Conservation (phyloP, 345 rosid genomes). For the Hirschfeldia incana region DNA sequence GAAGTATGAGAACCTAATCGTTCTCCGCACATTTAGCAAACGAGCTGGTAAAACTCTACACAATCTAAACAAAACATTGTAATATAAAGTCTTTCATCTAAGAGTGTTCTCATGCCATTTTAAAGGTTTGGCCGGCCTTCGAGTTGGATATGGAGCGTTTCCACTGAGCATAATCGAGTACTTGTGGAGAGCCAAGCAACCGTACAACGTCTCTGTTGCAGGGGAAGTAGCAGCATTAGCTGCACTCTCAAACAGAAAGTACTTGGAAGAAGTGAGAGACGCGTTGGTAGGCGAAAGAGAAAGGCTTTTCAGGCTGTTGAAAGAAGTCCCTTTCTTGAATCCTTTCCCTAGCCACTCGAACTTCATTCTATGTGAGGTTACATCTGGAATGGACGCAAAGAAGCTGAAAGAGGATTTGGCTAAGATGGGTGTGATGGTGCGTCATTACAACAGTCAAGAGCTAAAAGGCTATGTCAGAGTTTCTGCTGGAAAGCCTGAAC, state of each 20-base stretch:
- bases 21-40: slow-evolving; percentile 93
- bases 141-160: slow-evolving; percentile 96
- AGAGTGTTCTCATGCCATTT: slow-evolving; percentile 6
- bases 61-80: neutral
- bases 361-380: slow-evolving; percentile 88
- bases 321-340: slow-evolving; percentile 71
- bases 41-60: slow-evolving; percentile 70
- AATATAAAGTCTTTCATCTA: neutral
- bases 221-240: slow-evolving; percentile 95
- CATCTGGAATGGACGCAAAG: slow-evolving; percentile 80
- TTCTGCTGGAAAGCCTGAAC: slow-evolving; percentile 86
- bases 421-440: slow-evolving; percentile 84
- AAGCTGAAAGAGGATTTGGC: slow-evolving; percentile 90
- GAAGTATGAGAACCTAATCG: slow-evolving; percentile 82
- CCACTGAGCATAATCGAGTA: slow-evolving; percentile 81
- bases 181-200: slow-evolving; percentile 93
- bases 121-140: slow-evolving; percentile 85
- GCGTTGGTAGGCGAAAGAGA: slow-evolving; percentile 69
- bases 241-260: slow-evolving; percentile 67
- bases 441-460: slow-evolving; percentile 83
- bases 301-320: slow-evolving; percentile 67
- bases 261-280: slow-evolving; percentile 75
- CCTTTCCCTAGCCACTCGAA: slow-evolving; percentile 86
- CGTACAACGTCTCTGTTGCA: slow-evolving; percentile 92
- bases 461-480: slow-evolving; percentile 76